Percentiles rank a stretch among this genome's conserved stretches.
These are phyloP conservation scores for Malus hybrid DNA, from an alignment of 331 rosid genomes.

Conservation along the genomic window DNA sequence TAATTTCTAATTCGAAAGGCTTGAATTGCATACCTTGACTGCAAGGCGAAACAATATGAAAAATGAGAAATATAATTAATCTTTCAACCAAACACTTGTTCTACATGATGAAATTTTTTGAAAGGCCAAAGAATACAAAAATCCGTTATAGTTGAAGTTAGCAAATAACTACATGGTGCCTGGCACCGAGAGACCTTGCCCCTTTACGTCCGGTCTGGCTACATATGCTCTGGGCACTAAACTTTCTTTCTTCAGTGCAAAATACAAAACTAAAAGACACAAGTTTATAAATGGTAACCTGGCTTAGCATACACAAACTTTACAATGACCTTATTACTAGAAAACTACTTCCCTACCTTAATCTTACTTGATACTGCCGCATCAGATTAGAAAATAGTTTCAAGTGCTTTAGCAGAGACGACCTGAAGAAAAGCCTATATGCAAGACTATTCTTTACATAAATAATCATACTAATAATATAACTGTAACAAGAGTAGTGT, in stretches of 20 bases:
- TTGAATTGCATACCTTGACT: constrained; percentile 65
- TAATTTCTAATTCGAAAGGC: constrained; percentile 70
- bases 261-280: background rate
- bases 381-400: background rate
- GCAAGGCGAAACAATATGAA: constrained; percentile 59
- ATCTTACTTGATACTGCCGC: background rate
- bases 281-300: background rate
- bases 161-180: no score
- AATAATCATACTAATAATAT: background rate
- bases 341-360: background rate
- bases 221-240: background rate
- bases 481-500: background rate
- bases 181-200: no score
- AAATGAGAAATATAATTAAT: background rate
- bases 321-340: background rate
- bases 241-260: background rate
- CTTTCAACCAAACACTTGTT: background rate
- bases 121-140: no score
- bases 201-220: no score
- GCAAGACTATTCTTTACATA: background rate
- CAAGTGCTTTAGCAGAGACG: background rate
- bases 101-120: background rate
- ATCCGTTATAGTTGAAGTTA: no score
- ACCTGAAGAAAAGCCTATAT: background rate
- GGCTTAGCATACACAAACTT: background rate